Conservation (phyloP, 305 asterid species). For the Solanum aculeatissimum region DNA sequence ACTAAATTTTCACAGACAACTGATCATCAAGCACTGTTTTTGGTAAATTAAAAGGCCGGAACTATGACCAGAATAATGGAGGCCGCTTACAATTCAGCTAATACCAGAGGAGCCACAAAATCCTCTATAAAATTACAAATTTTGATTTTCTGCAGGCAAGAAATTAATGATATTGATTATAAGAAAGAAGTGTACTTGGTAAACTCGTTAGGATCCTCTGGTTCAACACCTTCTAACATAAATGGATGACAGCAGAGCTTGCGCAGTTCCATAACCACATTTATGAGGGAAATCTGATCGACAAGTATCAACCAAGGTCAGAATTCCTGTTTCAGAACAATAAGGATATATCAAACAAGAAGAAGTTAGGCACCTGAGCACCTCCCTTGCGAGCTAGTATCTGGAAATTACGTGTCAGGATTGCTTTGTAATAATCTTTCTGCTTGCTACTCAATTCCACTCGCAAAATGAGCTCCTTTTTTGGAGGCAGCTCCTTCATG, state of each 20-base stretch:
- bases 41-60: not conserved
- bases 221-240: conserved; percentile 98
- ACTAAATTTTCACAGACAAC: not conserved
- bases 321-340: not conserved
- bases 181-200: conserved; percentile 39
- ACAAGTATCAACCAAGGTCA: conserved; percentile 10
- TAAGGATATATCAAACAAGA: not conserved
- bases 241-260: conserved; percentile 97
- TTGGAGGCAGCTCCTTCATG: conserved; percentile 91
- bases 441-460: conserved; percentile 93
- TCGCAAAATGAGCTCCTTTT: conserved; percentile 89
- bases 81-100: not conserved
- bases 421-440: conserved; percentile 94
- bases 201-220: conserved; percentile 74
- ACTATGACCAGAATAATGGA: not conserved
- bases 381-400: conserved; percentile 95
- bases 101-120: not conserved
- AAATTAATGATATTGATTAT: not conserved
- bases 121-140: not conserved
- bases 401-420: conserved; percentile 93
- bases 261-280: conserved; percentile 99
- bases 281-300: conserved; percentile 78
- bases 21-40: not conserved
- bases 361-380: conserved; percentile 56
- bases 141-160: not conserved